Evolutionary conservation across 306 rosid genomes (phyloP).

Genomic region (Gillenia trifoliata): DNA sequence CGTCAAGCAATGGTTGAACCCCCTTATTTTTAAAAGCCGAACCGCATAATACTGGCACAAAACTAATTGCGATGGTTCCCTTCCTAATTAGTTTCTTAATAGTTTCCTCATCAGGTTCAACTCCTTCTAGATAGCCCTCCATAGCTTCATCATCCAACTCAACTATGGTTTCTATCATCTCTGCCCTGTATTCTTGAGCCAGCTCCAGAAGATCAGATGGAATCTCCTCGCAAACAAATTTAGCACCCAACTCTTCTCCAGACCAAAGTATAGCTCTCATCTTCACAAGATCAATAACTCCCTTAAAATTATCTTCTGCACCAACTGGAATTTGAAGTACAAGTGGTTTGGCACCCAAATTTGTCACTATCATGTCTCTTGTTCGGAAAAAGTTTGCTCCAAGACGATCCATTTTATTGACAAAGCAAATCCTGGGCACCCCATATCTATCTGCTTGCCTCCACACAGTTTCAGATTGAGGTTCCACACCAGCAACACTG

Average conservation of each 20-base stretch:
- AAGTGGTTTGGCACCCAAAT: conserved; percentile 93
- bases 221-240: conserved; percentile 67
- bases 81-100: conserved; percentile 67
- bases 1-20: conserved; percentile 92
- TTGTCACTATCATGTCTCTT: conserved; percentile 90
- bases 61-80: conserved; percentile 60
- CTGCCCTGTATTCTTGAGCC: conserved; percentile 66
- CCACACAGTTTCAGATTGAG: conserved; percentile 98
- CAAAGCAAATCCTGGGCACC: conserved; percentile 90
- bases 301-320: conserved; percentile 75
- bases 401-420: conserved; percentile 96
- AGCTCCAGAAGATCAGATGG: conserved; percentile 65
- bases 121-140: conserved; percentile 89
- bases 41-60: conserved; percentile 93
- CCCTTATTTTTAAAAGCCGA: conserved; percentile 98
- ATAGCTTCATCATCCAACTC: conserved; percentile 81
- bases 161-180: conserved; percentile 71
- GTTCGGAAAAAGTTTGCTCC: conserved; percentile 93
- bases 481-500: conserved; percentile 98
- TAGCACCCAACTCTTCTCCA: conserved; percentile 95
- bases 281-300: conserved; percentile 82
- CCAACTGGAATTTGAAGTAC: conserved; percentile 89
- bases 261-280: conserved; percentile 95
- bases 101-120: conserved; percentile 80
- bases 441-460: conserved; percentile 98